Conservation (phyloP, 768 basidiomycete species). For the Agrocybe praecox region DNA sequence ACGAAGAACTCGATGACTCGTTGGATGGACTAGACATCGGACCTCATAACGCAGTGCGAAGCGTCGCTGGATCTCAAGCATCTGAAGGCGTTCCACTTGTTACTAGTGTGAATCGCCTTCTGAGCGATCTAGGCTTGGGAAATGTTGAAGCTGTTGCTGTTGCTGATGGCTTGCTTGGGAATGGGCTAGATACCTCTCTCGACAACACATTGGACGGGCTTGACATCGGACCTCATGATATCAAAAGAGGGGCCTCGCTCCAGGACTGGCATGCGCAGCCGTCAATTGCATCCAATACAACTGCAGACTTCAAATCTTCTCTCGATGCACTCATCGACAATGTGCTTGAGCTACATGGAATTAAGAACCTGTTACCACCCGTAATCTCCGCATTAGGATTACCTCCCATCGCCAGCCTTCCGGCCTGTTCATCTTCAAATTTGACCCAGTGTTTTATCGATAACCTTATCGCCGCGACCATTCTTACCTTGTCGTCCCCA, state of each 20-base stretch:
- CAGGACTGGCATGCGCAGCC: background rate
- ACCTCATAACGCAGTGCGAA: slow-evolving; percentile 7
- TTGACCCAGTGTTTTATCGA: background rate
- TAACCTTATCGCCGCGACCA: background rate
- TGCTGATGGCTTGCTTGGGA: slow-evolving; percentile 15
- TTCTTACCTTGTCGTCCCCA: background rate
- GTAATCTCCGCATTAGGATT: background rate
- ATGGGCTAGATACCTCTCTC: slow-evolving; percentile 7
- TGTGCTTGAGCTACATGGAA: background rate
- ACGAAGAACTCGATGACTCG: slow-evolving; percentile 19
- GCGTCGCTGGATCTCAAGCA: background rate
- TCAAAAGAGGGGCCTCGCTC: background rate
- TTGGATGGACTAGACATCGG: slow-evolving; percentile 24
- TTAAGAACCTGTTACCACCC: background rate
- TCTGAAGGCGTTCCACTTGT: slow-evolving; percentile 1
- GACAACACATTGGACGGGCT: slow-evolving; percentile 10
- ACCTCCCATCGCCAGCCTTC: background rate
- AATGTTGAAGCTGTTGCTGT: slow-evolving; percentile 7
- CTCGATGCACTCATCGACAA: background rate
- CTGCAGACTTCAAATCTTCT: background rate
- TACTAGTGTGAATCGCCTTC: background rate
- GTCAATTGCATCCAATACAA: background rate
- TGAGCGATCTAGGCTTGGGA: background rate
- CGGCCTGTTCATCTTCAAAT: background rate
- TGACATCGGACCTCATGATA: slow-evolving; percentile 13